A percentile compares a stretch with the other conserved stretches of the same genome.
These are phyloP conservation scores for Cornus kousa DNA, from an alignment of 148 eudicot genomes.

Conservation along the genomic window DNA sequence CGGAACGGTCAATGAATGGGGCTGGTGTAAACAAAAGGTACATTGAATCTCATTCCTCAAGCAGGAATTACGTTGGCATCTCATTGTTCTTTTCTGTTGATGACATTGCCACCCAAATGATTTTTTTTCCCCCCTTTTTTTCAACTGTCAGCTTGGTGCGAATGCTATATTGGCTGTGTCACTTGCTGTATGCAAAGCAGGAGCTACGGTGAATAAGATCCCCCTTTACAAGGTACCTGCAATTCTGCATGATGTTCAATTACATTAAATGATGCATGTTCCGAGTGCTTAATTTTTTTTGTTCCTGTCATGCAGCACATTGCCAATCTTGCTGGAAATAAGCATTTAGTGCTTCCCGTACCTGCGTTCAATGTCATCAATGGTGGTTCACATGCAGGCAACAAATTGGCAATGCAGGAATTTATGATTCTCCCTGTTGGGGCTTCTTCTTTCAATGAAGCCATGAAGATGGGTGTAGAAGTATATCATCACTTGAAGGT, in stretches of 20 bases:
- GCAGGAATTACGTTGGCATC: neutral
- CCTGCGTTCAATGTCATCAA: conserved; percentile 99
- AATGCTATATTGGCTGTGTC: conserved; percentile 96
- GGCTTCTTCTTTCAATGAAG: conserved; percentile 86
- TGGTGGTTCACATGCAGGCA: conserved; percentile 98
- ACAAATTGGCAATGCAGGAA: conserved; percentile 98
- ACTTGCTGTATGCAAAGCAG: conserved; percentile 95
- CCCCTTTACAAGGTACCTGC: conserved; percentile 79
- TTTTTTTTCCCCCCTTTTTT: neutral
- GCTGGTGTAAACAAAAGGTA: conserved; percentile 99
- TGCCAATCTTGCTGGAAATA: conserved; percentile 91
- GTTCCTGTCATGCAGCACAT: conserved; percentile 63
- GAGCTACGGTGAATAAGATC: conserved; percentile 72
- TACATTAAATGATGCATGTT: neutral
- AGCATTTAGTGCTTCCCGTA: conserved; percentile 81
- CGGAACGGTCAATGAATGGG: conserved; percentile 95
- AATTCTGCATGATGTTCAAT: neutral
- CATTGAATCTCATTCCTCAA: neutral
- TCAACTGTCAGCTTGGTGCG: conserved; percentile 72
- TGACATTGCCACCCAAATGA: neutral
- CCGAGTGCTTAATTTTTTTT: conserved; percentile 1
- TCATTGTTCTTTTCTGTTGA: neutral
- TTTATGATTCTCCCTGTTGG: conserved; percentile 94
- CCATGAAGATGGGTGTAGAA: conserved; percentile 98
- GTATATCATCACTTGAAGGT: conserved; percentile 94